phyloP scores from a whole-genome alignment of 2,329 filamentous ascomycete genomes.

The Aspergillus ibericus region DNA sequence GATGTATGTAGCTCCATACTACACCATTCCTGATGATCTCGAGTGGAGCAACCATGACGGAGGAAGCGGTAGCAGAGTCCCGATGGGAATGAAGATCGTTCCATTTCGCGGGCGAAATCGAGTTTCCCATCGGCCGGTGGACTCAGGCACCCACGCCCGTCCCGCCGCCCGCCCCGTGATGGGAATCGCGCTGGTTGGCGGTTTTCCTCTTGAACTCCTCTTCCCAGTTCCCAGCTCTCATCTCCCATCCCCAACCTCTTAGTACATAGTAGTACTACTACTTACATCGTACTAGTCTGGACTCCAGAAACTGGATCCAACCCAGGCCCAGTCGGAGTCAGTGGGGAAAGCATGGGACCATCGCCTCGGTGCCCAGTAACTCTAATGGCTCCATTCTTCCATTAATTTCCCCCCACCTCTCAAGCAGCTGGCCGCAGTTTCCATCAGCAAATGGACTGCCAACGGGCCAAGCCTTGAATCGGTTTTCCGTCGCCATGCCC shows the following conservation, averaged over 20 bases:
- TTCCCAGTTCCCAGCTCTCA: no score
- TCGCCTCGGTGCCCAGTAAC: conserved; percentile 4
- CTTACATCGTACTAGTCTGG: no score
- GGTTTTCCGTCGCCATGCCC: conserved; percentile 12
- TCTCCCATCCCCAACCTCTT: no score
- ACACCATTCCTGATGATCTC: background rate
- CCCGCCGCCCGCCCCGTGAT: background rate
- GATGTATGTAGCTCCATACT: no score
- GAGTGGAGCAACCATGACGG: background rate
- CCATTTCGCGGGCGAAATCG: background rate
- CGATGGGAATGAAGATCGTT: background rate
- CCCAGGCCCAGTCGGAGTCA: background rate
- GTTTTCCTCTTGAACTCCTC: background rate
- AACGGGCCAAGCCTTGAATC: conserved; percentile 16
- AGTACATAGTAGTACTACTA: no score
- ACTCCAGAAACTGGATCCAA: background rate
- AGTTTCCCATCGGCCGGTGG: background rate
- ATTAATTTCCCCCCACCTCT: background rate
- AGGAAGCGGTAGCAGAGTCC: background rate
- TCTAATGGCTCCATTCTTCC: background rate
- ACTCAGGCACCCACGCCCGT: conserved; percentile 5
- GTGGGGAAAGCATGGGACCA: conserved; percentile 1
- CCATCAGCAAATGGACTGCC: conserved; percentile 7
- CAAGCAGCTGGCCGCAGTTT: background rate
- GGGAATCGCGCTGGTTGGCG: background rate